Percentiles rank a stretch among this genome's conserved stretches.
These are phyloP conservation scores for Conticribra guillardii DNA, from an alignment of 108 stramenopile genomes.

Conservation along the genomic window DNA sequence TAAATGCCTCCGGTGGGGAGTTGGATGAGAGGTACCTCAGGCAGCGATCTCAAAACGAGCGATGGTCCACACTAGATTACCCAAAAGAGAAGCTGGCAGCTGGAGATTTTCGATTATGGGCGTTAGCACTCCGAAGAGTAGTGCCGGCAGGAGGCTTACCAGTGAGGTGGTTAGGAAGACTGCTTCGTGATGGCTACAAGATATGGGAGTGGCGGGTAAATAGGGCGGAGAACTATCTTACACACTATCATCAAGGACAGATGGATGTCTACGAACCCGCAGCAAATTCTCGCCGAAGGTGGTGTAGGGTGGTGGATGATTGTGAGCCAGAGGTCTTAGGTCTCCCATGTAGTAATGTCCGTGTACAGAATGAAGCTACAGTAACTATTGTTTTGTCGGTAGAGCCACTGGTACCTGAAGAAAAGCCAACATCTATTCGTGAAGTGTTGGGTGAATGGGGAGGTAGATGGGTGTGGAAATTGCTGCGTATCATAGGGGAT, in stretches of 20 bases:
- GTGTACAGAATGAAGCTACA: background rate
- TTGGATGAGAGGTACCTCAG: slow-evolving; percentile 24
- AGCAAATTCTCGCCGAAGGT: background rate
- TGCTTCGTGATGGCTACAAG: slow-evolving; percentile 4
- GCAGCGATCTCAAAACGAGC: background rate
- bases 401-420: background rate
- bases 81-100: slow-evolving; percentile 7
- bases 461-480: slow-evolving; percentile 8
- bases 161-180: background rate
- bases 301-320: background rate
- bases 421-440: background rate
- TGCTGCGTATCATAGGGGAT: background rate
- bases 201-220: slow-evolving; percentile 22
- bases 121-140: background rate
- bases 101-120: slow-evolving; percentile 6
- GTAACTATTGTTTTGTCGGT: background rate
- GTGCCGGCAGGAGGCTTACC: background rate
- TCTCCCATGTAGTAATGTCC: slow-evolving; percentile 3
- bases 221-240: background rate
- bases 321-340: background rate
- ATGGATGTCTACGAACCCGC: slow-evolving; percentile 8
- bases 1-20: slow-evolving; percentile 1
- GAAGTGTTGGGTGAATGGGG: slow-evolving; percentile 19
- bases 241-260: background rate
- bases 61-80: slow-evolving; percentile 17